Conservation (phyloP, 306 rosid genomes). For the Carpinus viminea region DNA sequence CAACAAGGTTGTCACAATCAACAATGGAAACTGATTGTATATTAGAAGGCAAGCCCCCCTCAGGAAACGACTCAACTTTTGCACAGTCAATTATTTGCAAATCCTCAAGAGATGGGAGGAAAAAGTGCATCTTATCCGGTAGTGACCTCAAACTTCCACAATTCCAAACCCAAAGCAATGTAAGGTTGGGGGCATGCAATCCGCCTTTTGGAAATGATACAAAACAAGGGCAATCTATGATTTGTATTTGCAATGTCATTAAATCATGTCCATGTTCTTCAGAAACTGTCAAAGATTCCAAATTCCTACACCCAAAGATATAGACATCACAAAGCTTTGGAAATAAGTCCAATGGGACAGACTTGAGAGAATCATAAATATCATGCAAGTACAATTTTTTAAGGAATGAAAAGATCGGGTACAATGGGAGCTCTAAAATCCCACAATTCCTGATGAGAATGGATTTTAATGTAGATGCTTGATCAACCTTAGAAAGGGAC, state of each 20-base stretch:
- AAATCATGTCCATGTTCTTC: not conserved
- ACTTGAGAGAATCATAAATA: not conserved
- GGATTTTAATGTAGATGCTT: not conserved
- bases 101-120: constrained; percentile 3
- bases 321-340: not conserved
- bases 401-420: not conserved
- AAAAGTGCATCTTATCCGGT: constrained; percentile 2
- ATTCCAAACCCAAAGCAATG: not conserved
- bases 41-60: constrained; percentile 13
- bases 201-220: constrained; percentile 7
- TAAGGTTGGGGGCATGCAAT: not conserved
- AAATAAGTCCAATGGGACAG: not conserved
- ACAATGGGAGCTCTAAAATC: not conserved
- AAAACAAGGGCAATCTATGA: constrained; percentile 16
- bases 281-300: not conserved
- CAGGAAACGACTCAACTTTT: constrained; percentile 17
- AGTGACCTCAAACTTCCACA: not conserved
- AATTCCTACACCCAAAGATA: constrained; percentile 8
- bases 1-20: constrained; percentile 1
- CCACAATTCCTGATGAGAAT: not conserved
- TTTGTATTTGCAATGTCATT: constrained; percentile 7
- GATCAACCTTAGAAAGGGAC: not conserved
- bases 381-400: not conserved
- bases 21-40: not conserved
- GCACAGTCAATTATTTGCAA: not conserved